Evolutionary conservation across 192 early-diverging fungal species (phyloP), one percentile per base, ranked within the genome.

Genomic region (Umbelopsis ramanniana): DNA sequence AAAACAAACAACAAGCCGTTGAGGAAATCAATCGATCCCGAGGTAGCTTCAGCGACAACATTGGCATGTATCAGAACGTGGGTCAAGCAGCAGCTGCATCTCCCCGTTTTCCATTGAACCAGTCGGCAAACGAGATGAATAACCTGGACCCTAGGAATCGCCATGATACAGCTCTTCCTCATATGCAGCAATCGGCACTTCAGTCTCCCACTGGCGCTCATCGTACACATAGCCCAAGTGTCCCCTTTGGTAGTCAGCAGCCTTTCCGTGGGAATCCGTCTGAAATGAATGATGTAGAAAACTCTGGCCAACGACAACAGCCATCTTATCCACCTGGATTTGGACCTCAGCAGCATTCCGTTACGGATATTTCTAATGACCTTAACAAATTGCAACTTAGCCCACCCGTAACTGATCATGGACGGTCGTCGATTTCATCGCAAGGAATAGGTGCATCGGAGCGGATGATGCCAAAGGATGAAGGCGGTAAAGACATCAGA

Each of bases 1-100:
- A 55, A 7, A 73, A 69, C 19, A 68, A 78, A 22, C 68, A 46
- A 6, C 69, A 66, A 55, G 71, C 14, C 77, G 74, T 17, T 33
- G 48, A 50, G 7, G 48, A 48, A 10, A 48, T 48, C 15, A 48
- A 21, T 50, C n/a, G 6, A 5, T 15, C 48, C 15, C 48, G 19
- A n/a, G 48, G 48, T 10, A 50, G 17, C 9, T 50, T 50, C 14
- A 50, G 15, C 48, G 48, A 50, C 48, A 17, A 17, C 3, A 6
- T 21, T n/a, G 19, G 48, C 48, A 50, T 50, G n/a, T 19, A 50
- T 50, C 17, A 10, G 17, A 17, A 50, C n/a, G 14, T 6, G 0
- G 48, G 15, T 3, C 15, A 50, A 17, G 6, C 15, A 21, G 4
- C 48, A 50, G 1, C 4, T 21, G 17, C 3, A 3, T 3, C 48